Evolutionary conservation across 768 basidiomycete species (phyloP).

Genomic region (Macrolepiota fuliginosa): DNA sequence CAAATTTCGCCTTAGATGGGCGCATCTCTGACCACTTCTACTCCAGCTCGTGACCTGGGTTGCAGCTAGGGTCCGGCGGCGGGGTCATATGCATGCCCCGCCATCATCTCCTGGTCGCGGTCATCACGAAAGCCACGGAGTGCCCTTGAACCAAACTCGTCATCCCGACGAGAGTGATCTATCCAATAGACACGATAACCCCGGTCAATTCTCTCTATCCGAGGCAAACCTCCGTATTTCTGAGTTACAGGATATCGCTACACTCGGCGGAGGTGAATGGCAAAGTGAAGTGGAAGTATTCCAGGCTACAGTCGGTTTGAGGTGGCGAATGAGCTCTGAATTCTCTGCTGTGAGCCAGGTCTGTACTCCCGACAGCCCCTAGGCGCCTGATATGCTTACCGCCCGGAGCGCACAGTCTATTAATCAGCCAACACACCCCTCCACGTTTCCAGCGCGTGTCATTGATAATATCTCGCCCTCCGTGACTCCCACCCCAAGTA

Average conservation of each 20-base stretch:
- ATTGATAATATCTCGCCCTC: not conserved
- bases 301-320: not conserved
- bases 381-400: not conserved
- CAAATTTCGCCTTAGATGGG: too few relatives aligned
- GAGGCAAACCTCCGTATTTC: not conserved
- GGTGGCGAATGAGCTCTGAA: too few relatives aligned
- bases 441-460: not conserved
- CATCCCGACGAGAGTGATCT: not conserved
- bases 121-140: too few relatives aligned
- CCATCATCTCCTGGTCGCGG: too few relatives aligned
- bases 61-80: too few relatives aligned
- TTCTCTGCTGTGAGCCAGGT: not conserved
- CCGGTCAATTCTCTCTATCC: not conserved
- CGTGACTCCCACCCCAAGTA: not conserved
- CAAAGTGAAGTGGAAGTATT: not conserved
- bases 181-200: not conserved
- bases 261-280: not conserved
- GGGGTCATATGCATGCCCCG: too few relatives aligned
- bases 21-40: too few relatives aligned
- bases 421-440: not conserved
- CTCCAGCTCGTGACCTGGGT: too few relatives aligned
- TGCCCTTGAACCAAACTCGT: too few relatives aligned
- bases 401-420: not conserved
- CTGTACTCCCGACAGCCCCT: not conserved
- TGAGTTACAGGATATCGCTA: not conserved